Base-by-base conservation (phyloP, 2,329 filamentous ascomycete genomes). In the Knoxdaviesia capensis region DNA sequence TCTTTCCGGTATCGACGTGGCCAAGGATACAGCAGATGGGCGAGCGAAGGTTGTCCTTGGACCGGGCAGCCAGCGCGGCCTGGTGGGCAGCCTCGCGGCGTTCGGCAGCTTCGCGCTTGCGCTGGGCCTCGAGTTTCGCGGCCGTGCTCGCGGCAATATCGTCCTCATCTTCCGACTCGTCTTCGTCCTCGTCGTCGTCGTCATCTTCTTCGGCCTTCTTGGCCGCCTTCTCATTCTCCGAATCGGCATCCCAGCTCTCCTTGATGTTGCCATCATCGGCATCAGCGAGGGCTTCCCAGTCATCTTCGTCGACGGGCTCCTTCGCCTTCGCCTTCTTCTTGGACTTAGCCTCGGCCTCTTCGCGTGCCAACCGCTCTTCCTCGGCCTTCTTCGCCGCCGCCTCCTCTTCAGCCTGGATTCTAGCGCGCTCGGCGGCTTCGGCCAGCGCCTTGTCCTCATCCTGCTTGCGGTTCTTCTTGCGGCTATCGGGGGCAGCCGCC, bases 1-100 rank as follows among this genome's bases (percentile, higher is more conserved):
- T 98, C 68, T 98, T 98, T 59, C 90, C 90, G 38, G 92, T 98
- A 77, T 98, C 90, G 74, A 98, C 90, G 74, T 98, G 90, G 54
- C 90, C 90, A 49, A 98, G 76, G 72, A 98, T 98, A 80, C 88
- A 96, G 71, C 90, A 96, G 62, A 98, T 98, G 42, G 90, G 90
- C 36, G 90, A 96, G 45, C 90, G 85, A 44, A 98, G 74, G 61
- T 98, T 80, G 58, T 98, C 87, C 61, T 83, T 86, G 28, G 88
- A 96, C 47, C 86, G 75, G 40, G 88, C 87, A 38, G 85, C 87
- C 56, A 94, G 61, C 11, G 90, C 90, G 47, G 86, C 88, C 60
- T 94, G 84, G 57, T 93, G 84, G 45, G 86, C 81, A 62, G 84
- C 84, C 62, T 86, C 82, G 54, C 88, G 76, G 54, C 88, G 76